Evolutionary conservation across 179 eudicot genomes (phyloP), one percentile per base, ranked within the genome.

Genomic region (Amaranthus tricolor): DNA sequence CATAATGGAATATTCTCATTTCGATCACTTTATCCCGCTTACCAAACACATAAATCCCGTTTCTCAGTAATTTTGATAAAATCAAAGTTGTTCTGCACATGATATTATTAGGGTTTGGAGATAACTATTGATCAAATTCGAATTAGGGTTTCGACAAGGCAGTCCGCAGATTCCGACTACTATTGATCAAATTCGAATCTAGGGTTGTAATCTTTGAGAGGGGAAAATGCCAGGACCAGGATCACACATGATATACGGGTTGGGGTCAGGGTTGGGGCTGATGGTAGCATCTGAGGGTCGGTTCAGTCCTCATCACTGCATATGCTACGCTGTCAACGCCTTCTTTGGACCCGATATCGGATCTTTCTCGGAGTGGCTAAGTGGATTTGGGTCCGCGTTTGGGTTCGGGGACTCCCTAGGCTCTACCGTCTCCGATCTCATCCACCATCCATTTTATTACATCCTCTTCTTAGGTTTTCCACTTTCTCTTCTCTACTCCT

Each of bases 341-440:
- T 93, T 93, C 82, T 89, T 93, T 82, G 98, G 98, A 52, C 98
- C 98, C 14, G 98, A 93, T 62, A 85, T 93, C 71, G 98, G 98
- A 72, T 93, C 98, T 5, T 93, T 93, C 84, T 64, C 87, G 16
- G 87, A 89, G 77, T 93, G 98, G 98, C 83, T 93, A 0, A 81
- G 90, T 8, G 40, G 40, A 31, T 31, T 31, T 31, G 40, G 40
- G 40, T 77, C 86, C 21, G 83, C 84, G 20, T 48, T 90, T 19
- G 89, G 93, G 6, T 62, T 82, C 15, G 94, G 82, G 9, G 61
- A 68, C 16, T 40, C 31, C 2, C 70, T 89, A 14, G 96, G 91
- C 7, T 86, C 88, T 0, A 19, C 76, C 10, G 76, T 88, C 19
- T 87, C 88, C 54, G 72, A 76, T 9, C 51, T 81, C 66, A 72